Base-by-base conservation (phyloP, 805 yeast genomes). In the Hemisphaericaspora nanyangensis region DNA sequence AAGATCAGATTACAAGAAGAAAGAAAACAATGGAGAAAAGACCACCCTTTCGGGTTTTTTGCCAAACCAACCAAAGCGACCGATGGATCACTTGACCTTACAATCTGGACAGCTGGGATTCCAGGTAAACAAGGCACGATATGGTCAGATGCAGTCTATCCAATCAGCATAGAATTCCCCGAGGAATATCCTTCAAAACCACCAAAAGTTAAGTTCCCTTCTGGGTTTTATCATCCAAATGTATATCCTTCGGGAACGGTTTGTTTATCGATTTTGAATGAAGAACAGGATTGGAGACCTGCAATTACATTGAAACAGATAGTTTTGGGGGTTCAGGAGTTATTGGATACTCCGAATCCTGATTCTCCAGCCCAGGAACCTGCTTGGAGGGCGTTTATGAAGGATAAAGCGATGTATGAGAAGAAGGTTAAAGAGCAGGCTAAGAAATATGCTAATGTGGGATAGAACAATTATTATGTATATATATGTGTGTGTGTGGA, bases 261-360 rank as follows among this genome's bases (percentile, higher is more conserved):
- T 27, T 93, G 99, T 64, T 74, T 93, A 34, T 82, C 95, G 38
- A 90, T 93, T 39, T 70, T 93, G 56, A 93, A 93, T 61, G 99
- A 93, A 60, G 89, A 83, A 33, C 95, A 90, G 61, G 98, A 88
- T 61, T 93, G 99, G 99, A 79, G 96, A 55, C 99, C 99, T 1
- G 96, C 96, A 7, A 85, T 91, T 49, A 86, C 95, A 12, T 64
- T 91, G 49, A 89, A 87, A 56, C 95, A 91, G 58, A 83, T 93
- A 42, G 82, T 85, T 2, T 67, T 89, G 45, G 99, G 99, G 5
- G 80, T 93, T 37, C 99, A 93, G 62, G 96, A 90, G 60, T 72
- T 93, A 39, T 70, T 93, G 44, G 86, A 85, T 54, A 75, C 80
- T 27, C 99, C 99, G 27, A 93, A 93, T 57, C 95, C 95, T 17